Percentiles rank a stretch among this genome's conserved stretches.
phyloP scores from a whole-genome alignment of 2,329 filamentous ascomycete species.

The Neopestalotiopsis sp. region DNA sequence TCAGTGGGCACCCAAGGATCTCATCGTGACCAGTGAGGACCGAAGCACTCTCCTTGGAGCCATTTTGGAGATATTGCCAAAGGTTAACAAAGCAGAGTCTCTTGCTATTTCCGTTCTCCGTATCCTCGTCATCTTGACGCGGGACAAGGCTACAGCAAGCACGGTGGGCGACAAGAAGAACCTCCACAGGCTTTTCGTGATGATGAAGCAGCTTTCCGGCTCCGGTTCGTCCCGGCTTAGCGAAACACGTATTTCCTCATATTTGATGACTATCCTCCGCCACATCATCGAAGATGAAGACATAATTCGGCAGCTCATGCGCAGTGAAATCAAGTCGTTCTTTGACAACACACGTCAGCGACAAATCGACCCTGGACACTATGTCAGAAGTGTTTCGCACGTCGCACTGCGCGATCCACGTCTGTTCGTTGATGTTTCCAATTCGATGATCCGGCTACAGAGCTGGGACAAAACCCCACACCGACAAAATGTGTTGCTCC shows the following conservation, averaged over 20 bases:
- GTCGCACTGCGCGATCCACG: slow-evolving; percentile 82
- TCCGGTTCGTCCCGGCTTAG: slow-evolving; percentile 76
- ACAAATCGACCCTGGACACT: slow-evolving; percentile 72
- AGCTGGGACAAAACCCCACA: slow-evolving; percentile 55
- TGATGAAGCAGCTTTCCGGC: slow-evolving; percentile 90
- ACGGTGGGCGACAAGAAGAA: slow-evolving; percentile 86
- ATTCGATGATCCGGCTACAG: slow-evolving; percentile 79
- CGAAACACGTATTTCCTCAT: slow-evolving; percentile 56
- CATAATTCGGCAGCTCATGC: slow-evolving; percentile 89
- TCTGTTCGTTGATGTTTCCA: slow-evolving; percentile 85
- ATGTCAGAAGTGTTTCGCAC: slow-evolving; percentile 78
- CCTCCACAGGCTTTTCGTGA: slow-evolving; percentile 87
- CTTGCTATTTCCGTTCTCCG: slow-evolving; percentile 84
- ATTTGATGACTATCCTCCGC: slow-evolving; percentile 85
- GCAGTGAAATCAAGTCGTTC: slow-evolving; percentile 81
- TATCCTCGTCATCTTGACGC: slow-evolving; percentile 86
- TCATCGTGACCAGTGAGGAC: slow-evolving; percentile 68
- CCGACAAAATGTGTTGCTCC: slow-evolving; percentile 44
- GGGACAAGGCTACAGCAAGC: slow-evolving; percentile 76
- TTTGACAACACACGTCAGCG: slow-evolving; percentile 68
- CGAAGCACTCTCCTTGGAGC: slow-evolving; percentile 75
- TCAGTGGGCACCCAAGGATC: slow-evolving; percentile 63
- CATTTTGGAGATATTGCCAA: slow-evolving; percentile 83
- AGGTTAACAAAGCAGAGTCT: slow-evolving; percentile 84
- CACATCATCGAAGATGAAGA: slow-evolving; percentile 95